phyloP scores from a whole-genome alignment of 2,329 filamentous ascomycete species.

The Coniochaeta prunicola region DNA sequence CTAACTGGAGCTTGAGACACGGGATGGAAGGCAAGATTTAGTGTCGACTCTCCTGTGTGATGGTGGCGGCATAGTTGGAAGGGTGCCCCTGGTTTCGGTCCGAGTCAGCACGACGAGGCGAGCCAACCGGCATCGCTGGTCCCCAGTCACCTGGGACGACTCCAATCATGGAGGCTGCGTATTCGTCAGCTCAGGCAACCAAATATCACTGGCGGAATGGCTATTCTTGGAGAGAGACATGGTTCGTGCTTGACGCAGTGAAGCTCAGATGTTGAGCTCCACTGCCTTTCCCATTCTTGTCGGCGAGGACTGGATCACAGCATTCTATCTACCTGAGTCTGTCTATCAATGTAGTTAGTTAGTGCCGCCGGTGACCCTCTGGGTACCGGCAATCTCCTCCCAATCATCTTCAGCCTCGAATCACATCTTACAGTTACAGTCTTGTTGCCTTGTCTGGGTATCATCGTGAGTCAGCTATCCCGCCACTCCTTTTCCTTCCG shows the following conservation, averaged over 20 bases:
- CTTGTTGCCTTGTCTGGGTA: background rate
- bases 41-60: background rate
- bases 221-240: background rate
- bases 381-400: background rate
- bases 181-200: background rate
- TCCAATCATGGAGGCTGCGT: background rate
- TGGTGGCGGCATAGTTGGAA: background rate
- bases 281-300: background rate
- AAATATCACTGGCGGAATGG: background rate
- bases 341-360: background rate
- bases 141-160: background rate
- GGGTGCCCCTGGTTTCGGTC: background rate
- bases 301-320: background rate
- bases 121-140: background rate
- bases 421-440: background rate
- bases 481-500: background rate
- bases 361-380: background rate
- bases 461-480: background rate
- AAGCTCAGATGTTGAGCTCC: background rate
- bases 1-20: no score
- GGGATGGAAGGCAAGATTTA: background rate
- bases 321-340: background rate
- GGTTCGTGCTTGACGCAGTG: background rate
- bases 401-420: background rate
- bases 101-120: background rate